Conservation (phyloP, 2,329 filamentous ascomycete genomes). For the Trichoderma pleuroti region DNA sequence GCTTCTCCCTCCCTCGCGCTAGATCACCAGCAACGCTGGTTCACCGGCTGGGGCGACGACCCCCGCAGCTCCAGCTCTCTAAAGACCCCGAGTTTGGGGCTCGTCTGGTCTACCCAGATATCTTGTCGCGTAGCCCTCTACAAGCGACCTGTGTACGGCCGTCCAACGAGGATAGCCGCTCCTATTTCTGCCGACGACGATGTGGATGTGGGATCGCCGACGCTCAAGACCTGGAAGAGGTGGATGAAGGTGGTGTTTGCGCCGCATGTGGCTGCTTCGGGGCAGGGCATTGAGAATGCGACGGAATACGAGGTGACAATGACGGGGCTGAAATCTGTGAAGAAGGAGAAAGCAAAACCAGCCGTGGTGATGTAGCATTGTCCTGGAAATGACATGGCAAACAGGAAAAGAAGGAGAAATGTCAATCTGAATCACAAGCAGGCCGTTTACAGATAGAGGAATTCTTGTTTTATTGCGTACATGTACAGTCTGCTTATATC, state of each 20-base stretch:
- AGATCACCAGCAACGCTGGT: constrained; percentile 90
- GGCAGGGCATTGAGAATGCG: constrained; percentile 47
- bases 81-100: constrained; percentile 83
- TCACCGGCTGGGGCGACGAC: constrained; percentile 89
- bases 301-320: constrained; percentile 73
- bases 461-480: not conserved
- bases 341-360: not conserved
- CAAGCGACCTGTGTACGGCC: constrained; percentile 59
- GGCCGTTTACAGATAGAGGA: not conserved
- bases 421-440: not conserved
- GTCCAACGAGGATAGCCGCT: constrained; percentile 35
- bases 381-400: not conserved
- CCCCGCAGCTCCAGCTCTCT: constrained; percentile 44
- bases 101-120: constrained; percentile 90
- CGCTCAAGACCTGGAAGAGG: constrained; percentile 62
- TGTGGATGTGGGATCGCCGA: constrained; percentile 40
- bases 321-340: constrained; percentile 52
- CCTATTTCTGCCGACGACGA: constrained; percentile 38
- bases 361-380: not conserved
- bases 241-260: constrained; percentile 91
- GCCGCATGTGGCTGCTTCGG: constrained; percentile 61
- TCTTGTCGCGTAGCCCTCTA: constrained; percentile 77
- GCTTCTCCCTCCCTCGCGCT: constrained; percentile 60
- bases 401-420: not conserved
- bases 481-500: not conserved